Evolutionary conservation across 345 rosid species (phyloP).

Genomic region (Raphanus raphanistrum): DNA sequence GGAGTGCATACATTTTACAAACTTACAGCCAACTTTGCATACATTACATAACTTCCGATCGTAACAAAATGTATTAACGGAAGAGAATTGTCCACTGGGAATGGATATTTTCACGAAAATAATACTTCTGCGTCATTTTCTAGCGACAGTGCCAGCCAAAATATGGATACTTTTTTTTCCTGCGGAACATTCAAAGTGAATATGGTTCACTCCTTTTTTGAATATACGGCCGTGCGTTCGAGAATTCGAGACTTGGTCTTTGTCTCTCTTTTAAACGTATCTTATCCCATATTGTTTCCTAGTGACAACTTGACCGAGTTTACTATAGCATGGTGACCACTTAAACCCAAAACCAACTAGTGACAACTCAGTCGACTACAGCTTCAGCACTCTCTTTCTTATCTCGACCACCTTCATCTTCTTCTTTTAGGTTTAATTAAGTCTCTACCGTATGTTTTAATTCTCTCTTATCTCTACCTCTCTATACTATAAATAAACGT

Average conservation of each 20-base stretch:
- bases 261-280: background rate
- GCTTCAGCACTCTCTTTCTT: background rate
- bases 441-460: background rate
- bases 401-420: background rate
- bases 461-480: background rate
- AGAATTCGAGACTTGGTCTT: background rate
- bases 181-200: background rate
- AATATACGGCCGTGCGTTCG: background rate
- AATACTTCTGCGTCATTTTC: background rate
- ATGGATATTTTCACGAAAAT: background rate
- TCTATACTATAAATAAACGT: constrained; percentile 2
- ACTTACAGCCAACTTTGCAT: background rate
- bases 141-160: background rate
- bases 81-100: background rate
- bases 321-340: background rate
- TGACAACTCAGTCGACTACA: background rate
- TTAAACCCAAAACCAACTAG: background rate
- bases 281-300: background rate
- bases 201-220: background rate
- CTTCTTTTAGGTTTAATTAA: background rate
- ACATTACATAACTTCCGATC: background rate
- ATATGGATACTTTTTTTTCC: background rate
- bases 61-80: background rate
- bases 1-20: background rate
- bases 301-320: background rate